Conservation (phyloP, 2,329 filamentous ascomycete species). For the Neopestalotiopsis clavispora region DNA sequence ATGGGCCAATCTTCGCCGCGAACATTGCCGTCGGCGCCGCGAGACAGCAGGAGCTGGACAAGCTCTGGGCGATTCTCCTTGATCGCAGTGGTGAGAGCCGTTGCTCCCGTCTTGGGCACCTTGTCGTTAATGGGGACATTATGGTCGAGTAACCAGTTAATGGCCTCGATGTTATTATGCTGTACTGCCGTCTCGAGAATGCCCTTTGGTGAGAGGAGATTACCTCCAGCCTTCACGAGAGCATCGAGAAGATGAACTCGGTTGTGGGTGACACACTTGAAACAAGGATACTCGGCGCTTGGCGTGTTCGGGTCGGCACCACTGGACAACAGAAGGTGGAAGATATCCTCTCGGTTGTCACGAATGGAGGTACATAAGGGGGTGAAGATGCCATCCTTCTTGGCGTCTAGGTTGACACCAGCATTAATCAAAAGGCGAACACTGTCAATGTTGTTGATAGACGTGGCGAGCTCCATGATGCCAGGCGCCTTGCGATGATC, state of each 20-base stretch:
- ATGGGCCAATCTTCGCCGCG: constrained; percentile 74
- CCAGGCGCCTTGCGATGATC: constrained; percentile 65
- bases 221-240: constrained; percentile 63
- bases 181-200: constrained; percentile 69
- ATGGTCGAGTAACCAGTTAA: constrained; percentile 65
- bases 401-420: constrained; percentile 64
- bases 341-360: constrained; percentile 66
- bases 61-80: constrained; percentile 62
- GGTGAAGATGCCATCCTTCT: constrained; percentile 71
- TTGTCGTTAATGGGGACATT: constrained; percentile 66
- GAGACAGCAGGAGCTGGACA: constrained; percentile 58
- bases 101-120: constrained; percentile 57
- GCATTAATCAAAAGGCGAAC: constrained; percentile 61
- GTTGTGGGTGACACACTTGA: constrained; percentile 72
- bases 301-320: constrained; percentile 67
- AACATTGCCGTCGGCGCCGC: constrained; percentile 50
- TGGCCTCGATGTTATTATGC: constrained; percentile 64
- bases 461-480: constrained; percentile 67
- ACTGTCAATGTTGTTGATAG: constrained; percentile 67
- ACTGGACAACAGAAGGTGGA: constrained; percentile 60
- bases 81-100: constrained; percentile 70
- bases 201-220: constrained; percentile 64
- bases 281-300: constrained; percentile 68
- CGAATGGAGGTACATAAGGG: constrained; percentile 72
- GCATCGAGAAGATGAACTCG: constrained; percentile 64